Percentiles rank a stretch among this genome's conserved stretches.
These are phyloP conservation scores for Aspergillus novoparasiticus DNA, from an alignment of 2,329 filamentous ascomycete species.

Conservation along the genomic window DNA sequence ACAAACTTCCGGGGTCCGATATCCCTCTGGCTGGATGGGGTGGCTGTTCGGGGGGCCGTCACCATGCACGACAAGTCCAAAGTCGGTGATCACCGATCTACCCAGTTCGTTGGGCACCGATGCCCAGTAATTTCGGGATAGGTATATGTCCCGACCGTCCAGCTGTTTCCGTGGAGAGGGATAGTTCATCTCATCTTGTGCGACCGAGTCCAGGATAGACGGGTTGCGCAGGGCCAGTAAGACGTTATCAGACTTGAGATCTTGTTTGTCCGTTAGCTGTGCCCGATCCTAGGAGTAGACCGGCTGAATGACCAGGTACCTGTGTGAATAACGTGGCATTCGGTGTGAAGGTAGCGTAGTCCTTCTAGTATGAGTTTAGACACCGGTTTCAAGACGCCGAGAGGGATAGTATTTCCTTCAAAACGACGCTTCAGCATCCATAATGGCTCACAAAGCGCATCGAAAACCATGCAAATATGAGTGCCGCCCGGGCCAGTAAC, in stretches of 20 bases:
- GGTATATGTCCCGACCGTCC: constrained; percentile 33
- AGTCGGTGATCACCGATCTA: constrained; percentile 31
- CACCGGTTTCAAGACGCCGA: constrained; percentile 31
- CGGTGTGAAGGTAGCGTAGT: constrained; percentile 44
- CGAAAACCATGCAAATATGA: constrained; percentile 41
- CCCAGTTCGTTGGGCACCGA: constrained; percentile 19
- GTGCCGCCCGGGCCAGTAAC: constrained; percentile 29
- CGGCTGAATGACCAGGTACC: constrained; percentile 21
- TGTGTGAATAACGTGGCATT: constrained; percentile 45
- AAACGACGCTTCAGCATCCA: constrained; percentile 34
- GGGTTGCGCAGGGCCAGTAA: constrained; percentile 32
- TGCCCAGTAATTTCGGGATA: constrained; percentile 31
- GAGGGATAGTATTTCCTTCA: constrained; percentile 26
- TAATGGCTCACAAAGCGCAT: constrained; percentile 38
- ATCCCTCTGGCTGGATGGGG: constrained; percentile 44
- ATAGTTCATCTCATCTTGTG: constrained; percentile 26
- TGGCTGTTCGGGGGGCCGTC: constrained; percentile 38
- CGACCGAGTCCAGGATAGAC: constrained; percentile 28
- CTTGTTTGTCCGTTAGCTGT: constrained; percentile 21
- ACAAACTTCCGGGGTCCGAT: constrained; percentile 36
- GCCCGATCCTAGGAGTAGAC: background rate
- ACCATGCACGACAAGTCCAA: constrained; percentile 30
- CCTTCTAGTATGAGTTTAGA: constrained; percentile 39
- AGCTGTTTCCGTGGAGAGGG: constrained; percentile 30
- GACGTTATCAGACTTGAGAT: constrained; percentile 47